These are phyloP conservation scores for Fusarium goolgardi DNA, from an alignment of 2,329 filamentous ascomycete species.

Conservation along the genomic window DNA sequence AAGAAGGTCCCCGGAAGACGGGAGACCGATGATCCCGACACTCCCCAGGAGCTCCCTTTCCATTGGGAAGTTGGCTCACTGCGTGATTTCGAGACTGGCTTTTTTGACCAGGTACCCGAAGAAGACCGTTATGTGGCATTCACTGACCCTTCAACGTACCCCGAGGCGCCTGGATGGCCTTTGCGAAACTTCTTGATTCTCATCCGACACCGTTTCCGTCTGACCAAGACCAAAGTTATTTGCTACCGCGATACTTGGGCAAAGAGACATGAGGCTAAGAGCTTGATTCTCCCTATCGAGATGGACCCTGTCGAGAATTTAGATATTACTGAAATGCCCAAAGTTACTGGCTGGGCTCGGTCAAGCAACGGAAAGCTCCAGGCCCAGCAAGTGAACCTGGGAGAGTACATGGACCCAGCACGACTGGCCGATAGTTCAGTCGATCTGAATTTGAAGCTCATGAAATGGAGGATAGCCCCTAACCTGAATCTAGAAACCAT, in stretches of 20 bases:
- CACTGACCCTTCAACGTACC: constrained; percentile 91
- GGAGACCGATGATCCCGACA: constrained; percentile 64
- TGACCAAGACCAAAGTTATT: constrained; percentile 82
- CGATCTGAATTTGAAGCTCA: constrained; percentile 95
- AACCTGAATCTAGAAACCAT: constrained; percentile 87
- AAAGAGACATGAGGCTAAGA: constrained; percentile 82
- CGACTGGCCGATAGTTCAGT: constrained; percentile 92
- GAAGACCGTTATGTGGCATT: constrained; percentile 87
- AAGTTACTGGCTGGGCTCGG: constrained; percentile 95
- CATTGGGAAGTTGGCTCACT: constrained; percentile 83
- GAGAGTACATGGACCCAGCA: constrained; percentile 92
- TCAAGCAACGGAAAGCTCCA: constrained; percentile 81
- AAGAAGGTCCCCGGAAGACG: constrained; percentile 71
- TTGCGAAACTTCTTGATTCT: constrained; percentile 89
- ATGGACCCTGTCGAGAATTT: constrained; percentile 62
- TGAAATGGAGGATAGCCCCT: constrained; percentile 98
- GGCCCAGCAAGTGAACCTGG: constrained; percentile 82
- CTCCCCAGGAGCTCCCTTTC: constrained; percentile 65
- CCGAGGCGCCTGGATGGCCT: constrained; percentile 90
- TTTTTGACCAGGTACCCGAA: constrained; percentile 79
- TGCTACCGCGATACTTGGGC: constrained; percentile 89
- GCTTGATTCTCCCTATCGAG: constrained; percentile 77
- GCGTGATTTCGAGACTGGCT: constrained; percentile 83
- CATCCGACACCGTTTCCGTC: constrained; percentile 81
- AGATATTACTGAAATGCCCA: constrained; percentile 73